phyloP scores from a whole-genome alignment of 164 flowering plant genomes.

The Chloranthus sessilifolius region DNA sequence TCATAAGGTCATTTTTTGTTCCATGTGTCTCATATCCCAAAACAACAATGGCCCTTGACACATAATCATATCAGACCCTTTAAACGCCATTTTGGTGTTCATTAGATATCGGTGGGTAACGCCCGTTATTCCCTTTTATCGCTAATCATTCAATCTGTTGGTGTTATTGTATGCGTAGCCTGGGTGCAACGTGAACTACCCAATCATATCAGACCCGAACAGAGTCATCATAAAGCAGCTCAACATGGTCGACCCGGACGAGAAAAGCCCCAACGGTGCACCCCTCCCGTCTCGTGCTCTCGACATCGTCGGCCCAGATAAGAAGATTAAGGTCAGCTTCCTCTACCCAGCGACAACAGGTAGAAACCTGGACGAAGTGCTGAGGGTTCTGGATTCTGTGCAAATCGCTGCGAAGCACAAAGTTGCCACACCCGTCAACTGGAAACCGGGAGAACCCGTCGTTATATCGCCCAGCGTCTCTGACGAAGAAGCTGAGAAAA shows the following conservation, averaged over 20 bases:
- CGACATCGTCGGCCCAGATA: conserved; percentile 75
- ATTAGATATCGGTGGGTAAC: too few relatives aligned
- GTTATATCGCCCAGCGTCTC: conserved; percentile 67
- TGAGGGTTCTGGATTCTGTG: conserved; percentile 72
- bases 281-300: conserved; percentile 69
- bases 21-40: too few relatives aligned
- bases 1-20: too few relatives aligned
- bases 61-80: too few relatives aligned
- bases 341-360: conserved; percentile 79
- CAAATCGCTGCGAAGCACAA: conserved; percentile 56
- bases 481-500: conserved; percentile 53
- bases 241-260: conserved; percentile 94
- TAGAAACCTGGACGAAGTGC: conserved; percentile 83
- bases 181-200: conserved; percentile 65
- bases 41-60: too few relatives aligned
- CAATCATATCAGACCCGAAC: conserved; percentile 66
- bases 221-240: conserved; percentile 57
- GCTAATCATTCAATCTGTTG: too few relatives aligned
- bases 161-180: conserved; percentile 28
- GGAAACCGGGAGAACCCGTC: conserved; percentile 70
- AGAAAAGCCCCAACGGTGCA: conserved; percentile 47
- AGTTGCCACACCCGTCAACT: conserved; percentile 76
- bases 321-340: conserved; percentile 65
- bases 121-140: too few relatives aligned
- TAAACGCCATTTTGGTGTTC: too few relatives aligned